phyloP scores from a whole-genome alignment of 2,329 filamentous ascomycete species.

The Trichophyton schoenleinii region DNA sequence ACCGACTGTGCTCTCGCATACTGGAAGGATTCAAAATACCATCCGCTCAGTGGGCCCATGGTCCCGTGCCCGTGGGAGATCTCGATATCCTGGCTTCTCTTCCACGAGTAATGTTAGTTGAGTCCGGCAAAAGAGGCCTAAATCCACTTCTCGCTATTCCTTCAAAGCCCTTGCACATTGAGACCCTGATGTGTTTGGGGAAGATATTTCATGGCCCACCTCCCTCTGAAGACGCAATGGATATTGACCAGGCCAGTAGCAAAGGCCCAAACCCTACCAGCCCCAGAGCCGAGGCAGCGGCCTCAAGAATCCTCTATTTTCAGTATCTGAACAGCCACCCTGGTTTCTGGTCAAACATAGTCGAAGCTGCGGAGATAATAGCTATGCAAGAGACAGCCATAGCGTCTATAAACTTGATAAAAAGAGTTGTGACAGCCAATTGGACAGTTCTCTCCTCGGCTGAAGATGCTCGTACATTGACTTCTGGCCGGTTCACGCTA shows the following conservation, averaged over 20 bases:
- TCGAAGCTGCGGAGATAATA: slow-evolving; percentile 43
- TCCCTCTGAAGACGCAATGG: slow-evolving; percentile 19
- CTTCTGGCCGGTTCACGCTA: slow-evolving; percentile 23
- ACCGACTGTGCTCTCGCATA: slow-evolving; percentile 38
- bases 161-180: slow-evolving; percentile 40
- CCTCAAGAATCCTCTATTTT: slow-evolving; percentile 44
- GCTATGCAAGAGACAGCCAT: slow-evolving; percentile 46
- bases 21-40: slow-evolving; percentile 34
- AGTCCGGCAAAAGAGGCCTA: slow-evolving; percentile 26
- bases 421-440: slow-evolving; percentile 41
- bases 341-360: slow-evolving; percentile 41
- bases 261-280: slow-evolving; percentile 27
- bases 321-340: slow-evolving; percentile 42
- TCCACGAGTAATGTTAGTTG: slow-evolving; percentile 41
- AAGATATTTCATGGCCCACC: slow-evolving; percentile 44
- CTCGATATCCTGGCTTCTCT: slow-evolving; percentile 46
- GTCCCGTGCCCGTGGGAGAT: slow-evolving; percentile 43
- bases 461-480: slow-evolving; percentile 10
- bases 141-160: slow-evolving; percentile 41
- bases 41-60: slow-evolving; percentile 40
- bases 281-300: slow-evolving; percentile 36
- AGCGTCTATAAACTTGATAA: slow-evolving; percentile 41
- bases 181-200: slow-evolving; percentile 43
- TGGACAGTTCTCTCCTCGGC: slow-evolving; percentile 36
- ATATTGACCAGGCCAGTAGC: slow-evolving; percentile 16